phyloP scores from a whole-genome alignment of 768 basidiomycete species.

The Naganishia antarctica region DNA sequence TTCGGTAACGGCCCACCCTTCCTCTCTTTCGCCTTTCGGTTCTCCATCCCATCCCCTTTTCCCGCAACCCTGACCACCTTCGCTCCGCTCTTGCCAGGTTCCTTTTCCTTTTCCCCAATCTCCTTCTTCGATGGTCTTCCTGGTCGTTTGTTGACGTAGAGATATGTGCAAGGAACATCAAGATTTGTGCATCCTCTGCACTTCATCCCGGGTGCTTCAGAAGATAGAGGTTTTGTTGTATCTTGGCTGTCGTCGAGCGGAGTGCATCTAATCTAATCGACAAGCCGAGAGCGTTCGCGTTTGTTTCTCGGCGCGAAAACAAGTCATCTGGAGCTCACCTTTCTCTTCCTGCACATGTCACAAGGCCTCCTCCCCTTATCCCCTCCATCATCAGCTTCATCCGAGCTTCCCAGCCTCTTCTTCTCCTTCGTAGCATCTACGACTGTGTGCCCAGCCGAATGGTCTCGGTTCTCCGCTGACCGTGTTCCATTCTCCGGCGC shows the following conservation, averaged over 20 bases:
- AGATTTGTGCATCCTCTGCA: conserved; percentile 21
- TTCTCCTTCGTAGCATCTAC: neutral
- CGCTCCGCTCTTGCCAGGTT: neutral
- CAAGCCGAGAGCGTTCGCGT: neutral
- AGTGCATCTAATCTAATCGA: conserved; percentile 23
- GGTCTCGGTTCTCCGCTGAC: too few species aligned
- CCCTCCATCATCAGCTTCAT: neutral
- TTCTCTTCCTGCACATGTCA: conserved; percentile 27
- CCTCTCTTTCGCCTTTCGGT: conserved; percentile 17
- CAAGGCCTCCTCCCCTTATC: conserved; percentile 19
- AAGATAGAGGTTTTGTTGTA: neutral
- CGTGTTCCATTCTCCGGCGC: too few species aligned
- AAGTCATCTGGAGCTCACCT: conserved; percentile 17
- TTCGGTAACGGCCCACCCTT: neutral
- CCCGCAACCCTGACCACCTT: too few species aligned
- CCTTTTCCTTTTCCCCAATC: neutral
- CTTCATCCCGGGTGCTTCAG: neutral
- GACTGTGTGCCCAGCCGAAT: neutral
- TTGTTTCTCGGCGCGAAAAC: neutral
- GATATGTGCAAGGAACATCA: conserved; percentile 17
- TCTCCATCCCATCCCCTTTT: neutral
- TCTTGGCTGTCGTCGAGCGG: conserved; percentile 9
- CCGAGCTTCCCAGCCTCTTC: neutral
- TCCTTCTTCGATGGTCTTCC: conserved; percentile 21
- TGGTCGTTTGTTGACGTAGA: conserved; percentile 27